phyloP scores from a whole-genome alignment of 768 basidiomycete species.

The Rickenella mellea region DNA sequence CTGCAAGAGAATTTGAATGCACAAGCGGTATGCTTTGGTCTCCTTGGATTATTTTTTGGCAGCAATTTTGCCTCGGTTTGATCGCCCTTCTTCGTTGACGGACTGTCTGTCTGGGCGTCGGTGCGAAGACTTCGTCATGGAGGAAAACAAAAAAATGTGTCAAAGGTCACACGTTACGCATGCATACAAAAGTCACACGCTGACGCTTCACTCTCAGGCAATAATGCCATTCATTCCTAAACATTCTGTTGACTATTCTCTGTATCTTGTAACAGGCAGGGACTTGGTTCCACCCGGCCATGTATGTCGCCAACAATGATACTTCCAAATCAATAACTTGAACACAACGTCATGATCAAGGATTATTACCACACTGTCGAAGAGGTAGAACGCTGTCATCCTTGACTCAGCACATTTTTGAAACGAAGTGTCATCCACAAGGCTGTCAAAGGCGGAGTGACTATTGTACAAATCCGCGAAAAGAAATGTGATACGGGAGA shows the following conservation, averaged over 20 bases:
- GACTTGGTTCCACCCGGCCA: slow-evolving; percentile 67
- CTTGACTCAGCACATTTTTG: background rate
- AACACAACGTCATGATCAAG: background rate
- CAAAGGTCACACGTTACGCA: too few species aligned
- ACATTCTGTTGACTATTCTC: slow-evolving; percentile 44
- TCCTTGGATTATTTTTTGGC: too few species aligned
- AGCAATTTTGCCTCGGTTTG: too few species aligned
- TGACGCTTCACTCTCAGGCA: too few species aligned
- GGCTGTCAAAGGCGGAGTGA: slow-evolving; percentile 82
- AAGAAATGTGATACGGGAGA: slow-evolving; percentile 76
- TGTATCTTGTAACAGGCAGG: slow-evolving; percentile 86
- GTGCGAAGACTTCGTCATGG: too few species aligned
- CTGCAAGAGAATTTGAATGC: too few species aligned
- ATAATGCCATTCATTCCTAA: too few species aligned
- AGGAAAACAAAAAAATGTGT: too few species aligned
- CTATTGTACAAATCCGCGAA: slow-evolving; percentile 83
- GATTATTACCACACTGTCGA: slow-evolving; percentile 1
- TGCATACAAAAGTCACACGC: too few species aligned
- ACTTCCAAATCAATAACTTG: background rate
- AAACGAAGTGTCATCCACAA: slow-evolving; percentile 26
- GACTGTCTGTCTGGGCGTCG: too few species aligned
- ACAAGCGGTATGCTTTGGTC: too few species aligned
- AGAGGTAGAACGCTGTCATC: background rate
- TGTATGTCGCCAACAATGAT: slow-evolving; percentile 26
- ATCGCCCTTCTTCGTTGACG: too few species aligned